Base-by-base conservation (phyloP, 176 grass and related monocot species). In the Triticum dicoccoides region DNA sequence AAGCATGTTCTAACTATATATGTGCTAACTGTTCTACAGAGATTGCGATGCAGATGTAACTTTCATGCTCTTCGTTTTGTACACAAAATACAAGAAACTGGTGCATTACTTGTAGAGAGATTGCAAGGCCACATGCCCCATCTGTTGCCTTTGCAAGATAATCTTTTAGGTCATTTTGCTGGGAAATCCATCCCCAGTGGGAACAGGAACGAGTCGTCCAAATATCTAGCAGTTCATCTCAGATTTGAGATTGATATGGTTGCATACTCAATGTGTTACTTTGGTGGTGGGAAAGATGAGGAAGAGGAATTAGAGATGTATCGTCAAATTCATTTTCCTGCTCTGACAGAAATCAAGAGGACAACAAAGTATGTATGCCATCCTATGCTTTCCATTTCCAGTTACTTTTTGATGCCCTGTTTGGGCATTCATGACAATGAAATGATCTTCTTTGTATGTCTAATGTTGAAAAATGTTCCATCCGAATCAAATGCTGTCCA, bases 241-340 rank as follows among this genome's bases (percentile, higher is more conserved):
- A 88, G 97, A 63, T 98, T 98, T 89, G 97, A 98, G 82, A 94
- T 96, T 75, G 97, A 98, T 88, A 98, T 98, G 97, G 97, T 91
- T 38, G 93, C 97, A 63, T 98, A 98, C 83, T 96, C 97, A 52
- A 87, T 98, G 88, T 98, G 97, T 88, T 92, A 98, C 80, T 98
- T 98, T 92, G 97, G 97, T 83, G 97, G 97, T 73, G 97, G 97
- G 65, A 96, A 94, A 88, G 88, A 98, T 65, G 97, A 98, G 89
- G 91, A 92, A 87, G 90, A 94, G 39, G 97, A 98, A 83, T 80
- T 98, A 77, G 97, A 98, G 73, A 85, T 59, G 23, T 98, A 92
- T 82, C 82, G 97, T 45, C 84, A 91, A 88, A 73, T 96, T 66
- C 97, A 98, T 86, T 98, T 98, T 82, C 97, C 97, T 83, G 94